Conservation (phyloP, 1,139 yeast genomes). For the Candida buenavistaensis region DNA sequence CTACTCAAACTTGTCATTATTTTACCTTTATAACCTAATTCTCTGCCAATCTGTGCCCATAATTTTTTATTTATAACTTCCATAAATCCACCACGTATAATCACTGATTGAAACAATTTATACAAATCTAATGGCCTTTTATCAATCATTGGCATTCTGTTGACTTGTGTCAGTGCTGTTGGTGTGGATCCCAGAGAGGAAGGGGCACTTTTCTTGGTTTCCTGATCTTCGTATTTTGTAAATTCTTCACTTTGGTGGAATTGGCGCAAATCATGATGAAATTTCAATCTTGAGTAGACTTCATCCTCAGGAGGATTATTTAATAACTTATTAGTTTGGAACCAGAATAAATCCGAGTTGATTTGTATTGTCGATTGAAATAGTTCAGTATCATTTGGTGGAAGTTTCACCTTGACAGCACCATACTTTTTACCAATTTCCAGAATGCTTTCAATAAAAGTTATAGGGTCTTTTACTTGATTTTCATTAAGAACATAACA, state of each 20-base stretch:
- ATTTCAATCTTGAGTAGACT: constrained; percentile 27
- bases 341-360: constrained; percentile 17
- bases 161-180: constrained; percentile 6
- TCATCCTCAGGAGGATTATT: constrained; percentile 32
- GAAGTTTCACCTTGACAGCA: constrained; percentile 71
- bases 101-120: constrained; percentile 50
- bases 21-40: constrained; percentile 63
- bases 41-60: constrained; percentile 74
- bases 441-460: constrained; percentile 47
- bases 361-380: constrained; percentile 14
- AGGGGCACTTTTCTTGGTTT: constrained; percentile 1
- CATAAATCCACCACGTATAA: constrained; percentile 57
- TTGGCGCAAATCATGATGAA: constrained; percentile 28
- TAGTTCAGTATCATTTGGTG: constrained; percentile 35
- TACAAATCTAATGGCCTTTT: constrained; percentile 57
- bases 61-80: constrained; percentile 54
- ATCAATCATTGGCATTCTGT: constrained; percentile 53
- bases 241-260: constrained; percentile 15
- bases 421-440: constrained; percentile 57
- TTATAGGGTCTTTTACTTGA: constrained; percentile 48
- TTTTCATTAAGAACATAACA: constrained; percentile 44
- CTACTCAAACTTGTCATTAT: constrained; percentile 70
- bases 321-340: constrained; percentile 17
- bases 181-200: constrained; percentile 2
- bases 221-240: constrained; percentile 8